Evolutionary conservation across 805 yeast species (phyloP), one percentile per base, ranked within the genome.

Genomic region (Dipodascopsis uninucleata): DNA sequence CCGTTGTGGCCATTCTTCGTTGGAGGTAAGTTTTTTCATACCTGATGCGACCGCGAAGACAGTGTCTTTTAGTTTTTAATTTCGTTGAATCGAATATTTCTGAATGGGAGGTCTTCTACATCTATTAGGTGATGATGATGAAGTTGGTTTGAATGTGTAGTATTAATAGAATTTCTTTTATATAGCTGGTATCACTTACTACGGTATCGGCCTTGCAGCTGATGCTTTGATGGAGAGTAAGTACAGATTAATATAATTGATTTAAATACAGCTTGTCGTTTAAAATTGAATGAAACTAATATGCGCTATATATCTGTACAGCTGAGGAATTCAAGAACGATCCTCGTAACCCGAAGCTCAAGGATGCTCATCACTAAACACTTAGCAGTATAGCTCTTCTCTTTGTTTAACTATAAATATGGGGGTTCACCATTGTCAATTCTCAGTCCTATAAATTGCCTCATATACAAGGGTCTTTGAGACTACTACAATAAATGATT

Each of bases 271-370:
- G 17, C 14, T 3, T 20, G 14, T 20, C 3, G 18, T 48, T 12
- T 20, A n/a, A 10, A 12, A 36, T 42, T 41, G 12, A 5, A 9
- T 12, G 9, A 20, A 37, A 16, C 18, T 43, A 9, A 21, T 8
- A 31, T 24, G n/a, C n/a, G n/a, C n/a, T n/a, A n/a, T n/a, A 16
- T n/a, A 16, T 21, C 16, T 23, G 21, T 36, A 8, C 14, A 54
- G 59, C 61, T 51, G 76, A 75, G 56, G 94, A 85, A 70, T 86
- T 81, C 74, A 81, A 85, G 72, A 85, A 86, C 68, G 95, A 86
- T 71, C 95, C 95, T 74, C 83, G 95, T 78, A 85, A 86, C 74
- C 96, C 96, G 70, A 82, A 94, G 74, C 84, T 85, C 65, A 71
- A 43, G 31, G 45, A 51, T 45, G 23, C 23, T 14, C 41, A 16